phyloP scores from a whole-genome alignment of 345 rosid species.

The Eucalyptus grandis region DNA sequence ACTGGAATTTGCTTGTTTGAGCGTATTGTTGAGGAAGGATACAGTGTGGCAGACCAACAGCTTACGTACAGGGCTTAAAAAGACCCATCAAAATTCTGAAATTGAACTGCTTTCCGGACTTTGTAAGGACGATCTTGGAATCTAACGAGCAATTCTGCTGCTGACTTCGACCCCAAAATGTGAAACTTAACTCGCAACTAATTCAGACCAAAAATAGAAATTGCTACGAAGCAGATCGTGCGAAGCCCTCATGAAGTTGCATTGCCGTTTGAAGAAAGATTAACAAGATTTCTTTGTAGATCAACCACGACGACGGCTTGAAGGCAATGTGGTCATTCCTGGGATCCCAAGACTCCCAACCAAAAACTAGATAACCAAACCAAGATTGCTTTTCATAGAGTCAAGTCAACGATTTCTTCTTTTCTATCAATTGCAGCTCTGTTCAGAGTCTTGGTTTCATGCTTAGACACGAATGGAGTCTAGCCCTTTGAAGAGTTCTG shows the following conservation, averaged over 20 bases:
- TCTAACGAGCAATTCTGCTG: neutral
- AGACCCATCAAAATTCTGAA: neutral
- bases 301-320: neutral
- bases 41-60: neutral
- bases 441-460: neutral
- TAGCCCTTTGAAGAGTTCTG: neutral
- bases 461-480: neutral
- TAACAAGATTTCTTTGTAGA: neutral
- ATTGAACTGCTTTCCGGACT: neutral
- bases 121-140: neutral
- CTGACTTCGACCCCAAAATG: neutral
- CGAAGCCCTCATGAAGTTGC: neutral
- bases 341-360: neutral
- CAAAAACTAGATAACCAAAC: neutral
- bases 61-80: neutral
- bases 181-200: neutral
- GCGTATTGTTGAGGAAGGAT: neutral
- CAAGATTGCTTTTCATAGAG: neutral
- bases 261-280: neutral
- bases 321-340: neutral
- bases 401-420: neutral
- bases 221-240: neutral
- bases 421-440: neutral
- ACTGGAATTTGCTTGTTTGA: neutral
- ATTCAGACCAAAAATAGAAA: neutral